Percentiles rank a stretch among this genome's conserved stretches.
These are phyloP conservation scores for Aspergillus homomorphus DNA, from an alignment of 495 filamentous ascomycete genomes.

Conservation along the genomic window DNA sequence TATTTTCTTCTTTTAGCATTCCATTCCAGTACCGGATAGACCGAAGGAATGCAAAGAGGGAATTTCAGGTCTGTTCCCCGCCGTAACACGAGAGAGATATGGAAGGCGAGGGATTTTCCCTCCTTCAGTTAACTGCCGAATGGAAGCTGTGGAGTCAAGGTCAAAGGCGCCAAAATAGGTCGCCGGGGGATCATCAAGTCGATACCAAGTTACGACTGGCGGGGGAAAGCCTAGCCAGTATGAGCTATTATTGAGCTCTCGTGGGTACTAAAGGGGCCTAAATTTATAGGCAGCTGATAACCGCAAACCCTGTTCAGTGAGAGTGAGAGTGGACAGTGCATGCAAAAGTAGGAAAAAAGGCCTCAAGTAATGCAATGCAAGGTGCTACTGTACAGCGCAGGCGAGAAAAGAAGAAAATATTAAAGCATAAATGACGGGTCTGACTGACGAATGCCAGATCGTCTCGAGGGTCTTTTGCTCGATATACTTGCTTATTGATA, in stretches of 20 bases:
- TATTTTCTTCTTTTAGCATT: background rate
- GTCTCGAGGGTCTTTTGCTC: background rate
- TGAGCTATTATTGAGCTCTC: conserved; percentile 3
- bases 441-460: conserved; percentile 2
- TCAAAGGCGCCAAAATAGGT: conserved; percentile 1
- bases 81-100: background rate
- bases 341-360: conserved; percentile 14
- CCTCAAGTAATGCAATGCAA: conserved; percentile 14
- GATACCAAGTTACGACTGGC: conserved; percentile 1
- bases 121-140: background rate
- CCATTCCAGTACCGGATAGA: background rate
- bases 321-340: conserved; percentile 18
- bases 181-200: conserved; percentile 3
- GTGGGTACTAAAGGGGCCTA: conserved; percentile 5
- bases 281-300: conserved; percentile 4
- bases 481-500: too few species aligned
- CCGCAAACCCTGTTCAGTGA: background rate
- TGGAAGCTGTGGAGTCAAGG: too few species aligned
- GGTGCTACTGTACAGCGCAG: background rate
- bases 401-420: conserved; percentile 1
- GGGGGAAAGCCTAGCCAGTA: background rate
- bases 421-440: background rate
- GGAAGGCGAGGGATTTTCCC: conserved; percentile 3
- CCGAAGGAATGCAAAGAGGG: background rate
- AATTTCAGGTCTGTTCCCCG: background rate